Conservation (phyloP, 768 basidiomycete species). For the Phlebiopsis gigantea region DNA sequence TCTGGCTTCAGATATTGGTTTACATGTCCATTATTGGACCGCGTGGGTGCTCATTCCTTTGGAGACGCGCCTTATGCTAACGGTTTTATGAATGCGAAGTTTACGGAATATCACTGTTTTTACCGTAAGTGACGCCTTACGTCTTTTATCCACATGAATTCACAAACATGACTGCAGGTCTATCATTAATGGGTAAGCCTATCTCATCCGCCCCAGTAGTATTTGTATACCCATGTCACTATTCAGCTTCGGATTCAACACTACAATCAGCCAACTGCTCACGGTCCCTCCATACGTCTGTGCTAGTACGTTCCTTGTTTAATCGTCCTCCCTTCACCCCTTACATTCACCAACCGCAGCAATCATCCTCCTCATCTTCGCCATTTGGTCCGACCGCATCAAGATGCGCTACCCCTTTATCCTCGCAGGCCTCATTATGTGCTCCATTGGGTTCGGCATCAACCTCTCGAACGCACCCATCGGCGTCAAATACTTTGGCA, state of each 20-base stretch:
- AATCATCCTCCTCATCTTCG: slow-evolving; percentile 44
- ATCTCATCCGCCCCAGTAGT: background rate
- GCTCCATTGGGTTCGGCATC: slow-evolving; percentile 55
- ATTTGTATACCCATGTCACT: background rate
- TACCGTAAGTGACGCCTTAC: slow-evolving; percentile 47
- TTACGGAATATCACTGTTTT: slow-evolving; percentile 66
- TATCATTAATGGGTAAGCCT: slow-evolving; percentile 47
- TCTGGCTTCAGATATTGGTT: slow-evolving; percentile 52
- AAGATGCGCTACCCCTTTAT: slow-evolving; percentile 56
- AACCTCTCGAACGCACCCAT: slow-evolving; percentile 49
- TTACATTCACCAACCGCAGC: slow-evolving; percentile 29
- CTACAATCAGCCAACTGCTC: slow-evolving; percentile 56
- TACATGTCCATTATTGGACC: slow-evolving; percentile 57
- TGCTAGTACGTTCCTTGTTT: slow-evolving; percentile 39
- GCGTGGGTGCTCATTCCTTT: slow-evolving; percentile 35
- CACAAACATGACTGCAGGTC: slow-evolving; percentile 31
- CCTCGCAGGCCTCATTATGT: slow-evolving; percentile 41
- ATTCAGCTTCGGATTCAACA: slow-evolving; percentile 51
- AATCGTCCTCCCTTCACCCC: no score
- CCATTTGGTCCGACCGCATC: slow-evolving; percentile 53
- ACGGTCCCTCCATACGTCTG: slow-evolving; percentile 61
- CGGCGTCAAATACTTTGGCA: slow-evolving; percentile 68
- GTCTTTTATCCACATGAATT: background rate
- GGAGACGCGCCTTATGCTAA: background rate
- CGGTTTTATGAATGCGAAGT: slow-evolving; percentile 30